Conservation (phyloP, 495 filamentous ascomycete genomes). For the Clavariopsis aquatica region DNA sequence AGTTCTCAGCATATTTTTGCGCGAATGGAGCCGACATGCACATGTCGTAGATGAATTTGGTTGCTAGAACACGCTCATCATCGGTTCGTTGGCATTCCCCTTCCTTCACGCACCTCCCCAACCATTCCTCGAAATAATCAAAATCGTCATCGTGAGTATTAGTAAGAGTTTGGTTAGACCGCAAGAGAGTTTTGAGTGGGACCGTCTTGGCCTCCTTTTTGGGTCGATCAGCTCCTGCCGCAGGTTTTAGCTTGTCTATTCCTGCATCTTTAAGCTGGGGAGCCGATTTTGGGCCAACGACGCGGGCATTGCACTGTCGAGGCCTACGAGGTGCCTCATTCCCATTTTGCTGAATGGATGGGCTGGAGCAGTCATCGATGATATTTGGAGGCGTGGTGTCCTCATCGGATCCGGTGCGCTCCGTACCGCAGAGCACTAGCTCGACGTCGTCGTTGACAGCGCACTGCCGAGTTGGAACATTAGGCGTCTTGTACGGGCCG, state of each 20-base stretch:
- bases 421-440: conserved; percentile 25
- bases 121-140: too few species aligned
- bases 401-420: background rate
- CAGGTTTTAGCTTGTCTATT: too few species aligned
- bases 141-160: too few species aligned
- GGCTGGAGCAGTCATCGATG: background rate
- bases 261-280: background rate
- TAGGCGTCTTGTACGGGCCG: conserved; percentile 12
- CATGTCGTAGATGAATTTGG: too few species aligned
- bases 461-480: conserved; percentile 21
- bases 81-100: too few species aligned
- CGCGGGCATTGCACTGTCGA: conserved; percentile 1
- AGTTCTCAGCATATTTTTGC: too few species aligned
- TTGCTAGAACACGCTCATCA: too few species aligned
- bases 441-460: conserved; percentile 21
- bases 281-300: background rate
- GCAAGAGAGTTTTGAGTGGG: background rate
- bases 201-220: background rate
- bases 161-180: background rate
- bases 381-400: background rate
- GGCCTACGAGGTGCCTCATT: background rate
- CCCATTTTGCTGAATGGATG: background rate
- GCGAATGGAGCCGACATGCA: too few species aligned
- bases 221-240: too few species aligned
- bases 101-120: too few species aligned